Evolutionary conservation across 78 protist genomes (phyloP), one percentile per base, ranked within the genome.

Genomic region (Protostelium mycophagum): DNA sequence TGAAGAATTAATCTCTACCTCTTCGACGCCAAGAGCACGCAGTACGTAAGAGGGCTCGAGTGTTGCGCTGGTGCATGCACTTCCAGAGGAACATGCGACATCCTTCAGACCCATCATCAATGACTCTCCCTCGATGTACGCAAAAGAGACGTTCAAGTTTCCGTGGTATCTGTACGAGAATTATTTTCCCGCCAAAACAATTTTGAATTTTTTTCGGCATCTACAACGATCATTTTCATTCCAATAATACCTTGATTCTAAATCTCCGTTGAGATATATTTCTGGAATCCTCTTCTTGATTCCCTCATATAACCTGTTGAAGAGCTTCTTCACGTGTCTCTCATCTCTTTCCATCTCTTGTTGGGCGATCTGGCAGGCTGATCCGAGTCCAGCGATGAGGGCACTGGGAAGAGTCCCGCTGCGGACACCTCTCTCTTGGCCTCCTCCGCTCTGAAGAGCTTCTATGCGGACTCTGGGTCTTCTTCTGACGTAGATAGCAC

Each of bases 21-120:
- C 94, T 38, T 93, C 94, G 31, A 98, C 95, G 36, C 98, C 98
- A 28, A 98, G 94, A 0, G 99, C 97, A 5, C 99, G 94, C 36
- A 99, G 94, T 0, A 99, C 99, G 89, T 99, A 98, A 10, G 98
- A 95, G 5, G 99, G 99, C 90, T 99, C 99, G 84, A 98, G 91
- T 0, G 98, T 96, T 28, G 99, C 98, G 35, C 97, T 92, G 29
- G 99, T 99, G 95, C 99, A 99, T 1, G 99, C 99, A 0, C 96
- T 89, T 36, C 99, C 99, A 0, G 95, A 90, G 31, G 95, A 91
- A 31, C 97, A 93, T 0, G 99, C 99, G 5, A 98, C 86, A 38
- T 95, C 96, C 88, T 97, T 94, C 83, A 97, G 94, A 0, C 96
- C 98, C 99, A 98, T 97, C 38, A 98, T 91, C n/a, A 98, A 86